Base-by-base conservation (phyloP, 257 asterid genomes). In the Leonotis leonurus region DNA sequence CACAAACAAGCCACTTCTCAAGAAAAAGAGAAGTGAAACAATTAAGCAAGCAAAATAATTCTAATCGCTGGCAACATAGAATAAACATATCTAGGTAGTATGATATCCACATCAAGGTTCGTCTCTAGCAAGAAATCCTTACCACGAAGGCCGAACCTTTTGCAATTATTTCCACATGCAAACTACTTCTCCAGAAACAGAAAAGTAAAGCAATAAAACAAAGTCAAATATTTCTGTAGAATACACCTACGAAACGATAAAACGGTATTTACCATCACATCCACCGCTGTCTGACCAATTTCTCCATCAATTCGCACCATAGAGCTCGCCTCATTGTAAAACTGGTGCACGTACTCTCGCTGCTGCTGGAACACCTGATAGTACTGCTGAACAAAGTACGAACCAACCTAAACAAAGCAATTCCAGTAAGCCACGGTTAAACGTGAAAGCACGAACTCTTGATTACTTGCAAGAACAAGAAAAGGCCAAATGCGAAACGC, bases 351-450 rank as follows among this genome's bases (percentile, higher is more conserved):
- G 45, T 13, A 69, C n/a, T 82, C 88, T 33, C 87, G 83, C 36
- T 79, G 85, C 72, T 84, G 80, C 44, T 76, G 86, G 64, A 88
- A 86, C 60, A 86, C 74, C 64, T 79, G 84, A 58, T 91, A 91
- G 24, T 88, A 91, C 50, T 88, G 96, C 72, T 77, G 80, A 60
- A 86, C 95, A 76, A 91, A 88, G 65, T 79, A 86, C 11, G 95
- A 78, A 30, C 96, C 98, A 29, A 91, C 94, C 98, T 81, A 59
- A 24, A 20, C 18, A n/a, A n/a, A n/a, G n/a, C n/a, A 14, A 1
- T 39, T 30, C 37, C 49, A 1, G 46, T n/a, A 73, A 32, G 14
- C 13, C 26, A 8, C 41, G 4, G 18, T 17, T 12, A 16, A 45
- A 48, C 44, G 56, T 5, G 17, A 16, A 27, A 60, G 25, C 4